Base-by-base conservation (phyloP, 306 rosid genomes). In the Quercus mongolica region DNA sequence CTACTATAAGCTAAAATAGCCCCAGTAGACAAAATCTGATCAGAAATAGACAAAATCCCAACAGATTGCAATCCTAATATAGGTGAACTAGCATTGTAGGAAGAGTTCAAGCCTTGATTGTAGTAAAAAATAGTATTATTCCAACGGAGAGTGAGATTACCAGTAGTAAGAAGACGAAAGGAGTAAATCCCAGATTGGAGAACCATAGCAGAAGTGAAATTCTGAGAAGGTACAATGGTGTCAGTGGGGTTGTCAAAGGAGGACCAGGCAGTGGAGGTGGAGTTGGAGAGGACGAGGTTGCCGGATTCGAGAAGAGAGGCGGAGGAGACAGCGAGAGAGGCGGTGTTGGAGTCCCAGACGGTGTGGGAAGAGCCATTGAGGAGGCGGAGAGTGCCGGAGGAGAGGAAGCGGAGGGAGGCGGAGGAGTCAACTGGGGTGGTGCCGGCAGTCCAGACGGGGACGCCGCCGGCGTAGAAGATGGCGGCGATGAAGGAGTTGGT, bases 241-340 rank as follows among this genome's bases (percentile, higher is more conserved):
- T 90, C 96, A 3, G 91, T 88, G 4, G 96, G 96, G 58, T 87
- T 11, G 7, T 86, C 90, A 65, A 92, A 92, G 58, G 90, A 81
- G 2, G 92, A 88, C 97, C 97, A 92, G 23, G 91, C 86, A 3
- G 78, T 4, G 7, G 4, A 5, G 5, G 84, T 83, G 18, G 78
- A 20, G 18, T 89, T 91, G 0, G 51, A 81, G 30, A 92, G 87
- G 0, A 82, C 81, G 10, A 92, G 55, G 79, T 85, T 77, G 55
- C 97, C 97, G 9, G 20, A 21, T 15, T 85, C 90, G 31, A 72
- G 69, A 1, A 92, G 54, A 8, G 56, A 15, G 6, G 88, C 94
- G 9, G 91, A 85, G 55, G 96, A 62, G 77, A 88, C 90, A 25
- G 85, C 83, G 23, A 44, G 81, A 81, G 73, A 49, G 57, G 84